Evolutionary conservation across 768 basidiomycete species (phyloP).

Genomic region (Macrolepiota dolichaula): DNA sequence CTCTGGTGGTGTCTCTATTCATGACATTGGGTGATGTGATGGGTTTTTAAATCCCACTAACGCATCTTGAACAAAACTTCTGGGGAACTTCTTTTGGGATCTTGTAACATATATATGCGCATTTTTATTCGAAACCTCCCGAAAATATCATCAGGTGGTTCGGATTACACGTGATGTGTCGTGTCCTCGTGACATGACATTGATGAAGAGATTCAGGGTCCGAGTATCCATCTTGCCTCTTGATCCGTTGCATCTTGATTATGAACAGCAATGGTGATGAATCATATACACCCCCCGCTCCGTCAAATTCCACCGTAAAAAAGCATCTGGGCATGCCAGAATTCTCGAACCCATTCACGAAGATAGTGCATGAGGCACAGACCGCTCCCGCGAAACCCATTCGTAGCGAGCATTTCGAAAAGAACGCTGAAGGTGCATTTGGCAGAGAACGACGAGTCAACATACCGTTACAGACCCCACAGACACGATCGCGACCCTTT

Average conservation of each 20-base stretch:
- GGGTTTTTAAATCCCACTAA: too few relatives aligned
- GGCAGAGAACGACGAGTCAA: neutral
- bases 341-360: constrained; percentile 4
- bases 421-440: neutral
- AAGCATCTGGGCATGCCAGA: neutral
- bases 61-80: too few relatives aligned
- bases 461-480: neutral
- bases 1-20: too few relatives aligned
- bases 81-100: too few relatives aligned
- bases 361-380: neutral
- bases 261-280: constrained; percentile 9
- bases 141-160: too few relatives aligned
- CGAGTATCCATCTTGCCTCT: neutral
- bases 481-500: neutral
- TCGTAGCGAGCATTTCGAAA: neutral
- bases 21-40: too few relatives aligned
- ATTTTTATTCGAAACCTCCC: too few relatives aligned
- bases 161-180: neutral
- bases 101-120: too few relatives aligned
- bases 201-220: too few relatives aligned
- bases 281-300: neutral
- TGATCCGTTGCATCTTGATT: neutral
- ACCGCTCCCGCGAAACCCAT: neutral
- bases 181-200: neutral
- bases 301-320: neutral